Evolutionary conservation across 345 rosid genomes (phyloP).

Genomic region (Brassica carinata): DNA sequence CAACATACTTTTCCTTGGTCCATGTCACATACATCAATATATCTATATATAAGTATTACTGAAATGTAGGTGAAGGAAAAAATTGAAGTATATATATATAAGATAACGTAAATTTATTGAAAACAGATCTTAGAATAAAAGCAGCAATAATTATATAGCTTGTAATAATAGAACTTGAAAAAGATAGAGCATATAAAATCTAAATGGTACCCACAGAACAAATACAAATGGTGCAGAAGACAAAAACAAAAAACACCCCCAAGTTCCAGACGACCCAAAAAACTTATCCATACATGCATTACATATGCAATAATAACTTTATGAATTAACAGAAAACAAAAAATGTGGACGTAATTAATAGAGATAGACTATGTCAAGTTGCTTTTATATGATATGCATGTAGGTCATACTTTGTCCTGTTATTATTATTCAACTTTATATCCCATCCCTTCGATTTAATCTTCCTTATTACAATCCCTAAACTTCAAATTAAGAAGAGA

Average conservation of each 20-base stretch:
- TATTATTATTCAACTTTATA: conserved; percentile 27
- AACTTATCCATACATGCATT: conserved; percentile 39
- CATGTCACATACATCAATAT: background rate
- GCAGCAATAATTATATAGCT: conserved; percentile 6
- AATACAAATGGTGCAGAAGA: conserved; percentile 38
- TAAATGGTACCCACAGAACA: conserved; percentile 40
- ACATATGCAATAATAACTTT: background rate
- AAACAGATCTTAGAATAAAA: conserved; percentile 15
- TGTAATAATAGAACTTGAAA: conserved; percentile 31
- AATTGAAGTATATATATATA: background rate
- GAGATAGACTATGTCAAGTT: conserved; percentile 35
- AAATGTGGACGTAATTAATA: conserved; percentile 33
- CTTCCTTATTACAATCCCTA: background rate
- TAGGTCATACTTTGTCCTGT: conserved; percentile 38
- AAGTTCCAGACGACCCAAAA: conserved; percentile 34
- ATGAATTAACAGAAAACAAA: conserved; percentile 21
- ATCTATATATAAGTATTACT: background rate
- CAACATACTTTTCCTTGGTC: background rate
- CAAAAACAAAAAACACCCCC: conserved; percentile 39
- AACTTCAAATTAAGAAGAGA: background rate
- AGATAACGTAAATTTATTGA: background rate
- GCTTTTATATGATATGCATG: conserved; percentile 39
- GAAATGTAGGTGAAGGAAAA: conserved; percentile 24
- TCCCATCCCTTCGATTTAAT: conserved; percentile 18
- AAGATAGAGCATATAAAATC: conserved; percentile 37